Percentiles rank a stretch among this genome's conserved stretches.
These are phyloP conservation scores for Pisolithus tinctorius DNA, from an alignment of 768 basidiomycete species.

Conservation along the genomic window DNA sequence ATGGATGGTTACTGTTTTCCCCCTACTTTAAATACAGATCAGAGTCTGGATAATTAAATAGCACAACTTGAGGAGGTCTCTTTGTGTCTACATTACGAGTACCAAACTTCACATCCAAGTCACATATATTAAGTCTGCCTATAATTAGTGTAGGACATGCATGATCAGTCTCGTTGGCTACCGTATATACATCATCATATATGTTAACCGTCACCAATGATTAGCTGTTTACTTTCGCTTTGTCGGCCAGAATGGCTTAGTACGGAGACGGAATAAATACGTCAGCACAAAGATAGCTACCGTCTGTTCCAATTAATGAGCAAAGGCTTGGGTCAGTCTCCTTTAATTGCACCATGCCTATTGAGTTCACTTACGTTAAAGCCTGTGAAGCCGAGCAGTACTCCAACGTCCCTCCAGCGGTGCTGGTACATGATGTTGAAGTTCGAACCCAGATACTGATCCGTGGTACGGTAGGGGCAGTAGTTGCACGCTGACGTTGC, in stretches of 20 bases:
- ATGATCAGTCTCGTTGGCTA: too few species aligned
- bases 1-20: too few species aligned
- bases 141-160: too few species aligned
- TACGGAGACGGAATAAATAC: slow-evolving; percentile 26
- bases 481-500: slow-evolving; percentile 49
- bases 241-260: not conserved
- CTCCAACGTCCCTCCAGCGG: slow-evolving; percentile 49
- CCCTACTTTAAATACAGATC: too few species aligned
- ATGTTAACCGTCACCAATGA: too few species aligned
- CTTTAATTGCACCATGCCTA: not conserved
- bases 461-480: slow-evolving; percentile 47
- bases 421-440: slow-evolving; percentile 57
- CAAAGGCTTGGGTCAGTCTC: not conserved
- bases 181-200: too few species aligned
- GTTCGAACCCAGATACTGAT: slow-evolving; percentile 32
- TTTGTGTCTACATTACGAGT: too few species aligned
- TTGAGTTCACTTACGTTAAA: slow-evolving; percentile 39
- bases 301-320: slow-evolving; percentile 12
- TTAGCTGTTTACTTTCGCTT: not conserved
- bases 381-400: slow-evolving; percentile 40
- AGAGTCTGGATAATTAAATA: too few species aligned
- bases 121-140: too few species aligned
- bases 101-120: too few species aligned
- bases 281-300: slow-evolving; percentile 22
- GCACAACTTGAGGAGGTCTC: too few species aligned